Evolutionary conservation across 1,284 basidiomycete species (phyloP), one percentile per base, ranked within the genome.

Genomic region (Leccinum griseonigrum): DNA sequence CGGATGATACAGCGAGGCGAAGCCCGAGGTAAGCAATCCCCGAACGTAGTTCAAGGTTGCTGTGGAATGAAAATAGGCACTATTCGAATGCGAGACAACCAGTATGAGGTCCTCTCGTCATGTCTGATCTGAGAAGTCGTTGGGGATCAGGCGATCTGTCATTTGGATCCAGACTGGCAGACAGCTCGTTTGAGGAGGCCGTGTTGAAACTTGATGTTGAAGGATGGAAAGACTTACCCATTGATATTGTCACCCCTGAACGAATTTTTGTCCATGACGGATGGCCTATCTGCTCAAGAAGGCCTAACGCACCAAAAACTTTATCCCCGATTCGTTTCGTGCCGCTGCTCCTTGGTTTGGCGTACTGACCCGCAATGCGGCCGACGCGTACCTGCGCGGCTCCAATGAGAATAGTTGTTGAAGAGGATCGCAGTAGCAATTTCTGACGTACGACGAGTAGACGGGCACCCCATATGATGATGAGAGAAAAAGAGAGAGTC

Each of bases 1-100:
- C 0, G 97, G 97, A 68, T 97, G 91, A 75, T 95, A 88, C 40
- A 98, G 76, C 9, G 92, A 91, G 0, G 96, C 97, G 69, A 98
- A 96, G 28, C 95, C 95, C 18, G 94, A 97, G 1, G 87, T 85
- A 3, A 99, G 85, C 52, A 98, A 83, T 3, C 88, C 87, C 18
- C 97, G 91, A 63, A 98, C 85, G 77, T 97, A 90, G 78, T 98
- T 98, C 56, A 98, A 82, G 0, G 97, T 98, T 1, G 96, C 86
- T 0, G 94, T 85, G 0, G 95, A 97, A 78, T 98, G 91, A 78
- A 98, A 98, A 82, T 99, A 98, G 3, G 97, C 95, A 67, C 92
- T 94, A 64, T 10, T 14, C 16, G 32, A 36, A 14, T 31, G 54
- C 66, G 58, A 70, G 63, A 63, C 22, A 34, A 38, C 40, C 4